Evolutionary conservation across 2,329 filamentous ascomycete genomes (phyloP).

Genomic region (Didymella arachidicola): DNA sequence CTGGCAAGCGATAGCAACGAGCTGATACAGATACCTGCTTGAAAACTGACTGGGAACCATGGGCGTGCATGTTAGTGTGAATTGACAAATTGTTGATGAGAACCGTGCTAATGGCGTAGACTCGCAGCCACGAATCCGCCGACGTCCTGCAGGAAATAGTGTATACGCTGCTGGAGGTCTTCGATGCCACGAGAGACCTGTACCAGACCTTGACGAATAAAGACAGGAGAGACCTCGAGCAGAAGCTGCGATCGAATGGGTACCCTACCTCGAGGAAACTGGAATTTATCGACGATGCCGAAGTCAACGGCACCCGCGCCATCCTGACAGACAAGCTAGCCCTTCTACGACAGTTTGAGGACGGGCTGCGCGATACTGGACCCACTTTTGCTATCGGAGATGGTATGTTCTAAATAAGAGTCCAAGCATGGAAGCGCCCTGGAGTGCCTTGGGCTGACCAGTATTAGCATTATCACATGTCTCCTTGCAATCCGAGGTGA

Average conservation of each 20-base stretch:
- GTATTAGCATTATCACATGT: conserved; percentile 41
- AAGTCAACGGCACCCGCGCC: conserved; percentile 35
- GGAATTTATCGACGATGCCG: conserved; percentile 40
- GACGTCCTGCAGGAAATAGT: conserved; percentile 45
- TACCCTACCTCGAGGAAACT: conserved; percentile 39
- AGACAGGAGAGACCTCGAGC: conserved; percentile 45
- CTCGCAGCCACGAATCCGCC: conserved; percentile 34
- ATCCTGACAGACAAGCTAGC: conserved; percentile 46
- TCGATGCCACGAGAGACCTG: conserved; percentile 47
- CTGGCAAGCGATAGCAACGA: conserved; percentile 24
- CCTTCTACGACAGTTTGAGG: conserved; percentile 41
- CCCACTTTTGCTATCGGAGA: conserved; percentile 44
- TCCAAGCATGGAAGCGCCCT: not conserved
- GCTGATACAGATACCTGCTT: conserved; percentile 21
- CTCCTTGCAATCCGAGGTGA: conserved; percentile 47
- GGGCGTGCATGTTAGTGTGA: conserved; percentile 37
- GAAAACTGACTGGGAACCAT: conserved; percentile 29
- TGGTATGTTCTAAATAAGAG: conserved; percentile 28
- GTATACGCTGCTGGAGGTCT: conserved; percentile 44
- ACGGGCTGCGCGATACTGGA: conserved; percentile 41
- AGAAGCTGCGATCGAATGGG: conserved; percentile 38
- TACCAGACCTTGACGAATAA: conserved; percentile 42
- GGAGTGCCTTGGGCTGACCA: not conserved
- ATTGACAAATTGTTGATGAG: not conserved
- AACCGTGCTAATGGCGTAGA: conserved; percentile 30